Conservation (phyloP, 23 red algal genomes). For the Cyanidioschyzon merolae region DNA sequence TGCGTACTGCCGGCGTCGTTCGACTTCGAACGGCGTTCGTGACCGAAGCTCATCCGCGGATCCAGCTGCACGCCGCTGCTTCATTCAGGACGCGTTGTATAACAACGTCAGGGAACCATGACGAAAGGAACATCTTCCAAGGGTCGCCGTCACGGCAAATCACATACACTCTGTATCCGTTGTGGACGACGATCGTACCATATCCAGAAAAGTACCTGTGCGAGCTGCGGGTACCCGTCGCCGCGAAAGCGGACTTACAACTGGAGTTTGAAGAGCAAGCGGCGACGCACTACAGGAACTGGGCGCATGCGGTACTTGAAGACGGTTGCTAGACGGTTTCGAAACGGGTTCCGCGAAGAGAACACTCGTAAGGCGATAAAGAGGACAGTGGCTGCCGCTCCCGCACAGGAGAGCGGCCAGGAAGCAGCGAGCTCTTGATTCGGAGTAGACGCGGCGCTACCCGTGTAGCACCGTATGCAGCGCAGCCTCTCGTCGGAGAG, state of each 20-base stretch:
- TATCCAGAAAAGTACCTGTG: constrained; percentile 89
- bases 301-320: constrained; percentile 75
- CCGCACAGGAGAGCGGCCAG: neutral
- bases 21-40: too few species aligned
- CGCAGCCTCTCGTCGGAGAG: too few species aligned
- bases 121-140: constrained; percentile 91
- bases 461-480: too few species aligned
- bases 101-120: neutral
- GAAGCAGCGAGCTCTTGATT: too few species aligned
- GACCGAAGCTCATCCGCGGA: too few species aligned
- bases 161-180: constrained; percentile 90
- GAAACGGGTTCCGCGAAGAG: constrained; percentile 90
- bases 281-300: constrained; percentile 83
- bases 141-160: constrained; percentile 81
- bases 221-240: constrained; percentile 75
- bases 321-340: constrained; percentile 70
- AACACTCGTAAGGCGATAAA: neutral
- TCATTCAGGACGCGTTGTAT: too few species aligned
- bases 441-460: too few species aligned
- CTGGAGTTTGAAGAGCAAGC: constrained; percentile 86
- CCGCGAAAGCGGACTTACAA: constrained; percentile 88
- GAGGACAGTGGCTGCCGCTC: neutral
- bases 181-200: constrained; percentile 89
- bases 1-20: too few species aligned
- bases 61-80: too few species aligned